Conservation (phyloP, 495 filamentous ascomycete species). For the Amphirosellinia nigrospora region DNA sequence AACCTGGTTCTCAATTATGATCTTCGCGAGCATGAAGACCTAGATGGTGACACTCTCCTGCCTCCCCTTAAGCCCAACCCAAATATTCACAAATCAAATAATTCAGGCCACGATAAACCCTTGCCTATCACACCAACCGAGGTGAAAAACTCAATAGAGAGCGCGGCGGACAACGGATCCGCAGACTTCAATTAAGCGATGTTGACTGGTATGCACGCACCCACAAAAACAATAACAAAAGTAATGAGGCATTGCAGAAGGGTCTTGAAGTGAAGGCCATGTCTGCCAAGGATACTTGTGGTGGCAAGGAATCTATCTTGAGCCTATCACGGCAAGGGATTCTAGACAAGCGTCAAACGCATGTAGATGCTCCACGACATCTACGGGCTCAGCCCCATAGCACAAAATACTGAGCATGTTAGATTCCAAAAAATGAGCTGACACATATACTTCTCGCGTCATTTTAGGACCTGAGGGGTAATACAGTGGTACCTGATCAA, state of each 20-base stretch:
- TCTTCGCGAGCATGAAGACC: slow-evolving; percentile 76
- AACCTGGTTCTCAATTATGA: slow-evolving; percentile 96
- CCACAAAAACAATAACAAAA: slow-evolving; percentile 30
- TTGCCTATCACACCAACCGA: slow-evolving; percentile 54
- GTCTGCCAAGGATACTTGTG: slow-evolving; percentile 14
- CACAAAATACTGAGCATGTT: slow-evolving; percentile 20
- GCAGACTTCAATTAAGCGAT: slow-evolving; percentile 93
- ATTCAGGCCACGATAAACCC: slow-evolving; percentile 55
- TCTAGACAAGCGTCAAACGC: slow-evolving; percentile 39
- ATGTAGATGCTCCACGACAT: slow-evolving; percentile 24
- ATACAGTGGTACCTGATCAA: slow-evolving; percentile 16
- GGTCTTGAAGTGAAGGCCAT: slow-evolving; percentile 12
- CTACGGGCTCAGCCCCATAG: slow-evolving; percentile 20
- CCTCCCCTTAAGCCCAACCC: slow-evolving; percentile 42
- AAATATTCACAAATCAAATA: slow-evolving; percentile 53
- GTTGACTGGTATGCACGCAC: slow-evolving; percentile 85
- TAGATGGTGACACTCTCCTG: slow-evolving; percentile 68
- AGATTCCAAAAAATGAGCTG: slow-evolving; percentile 12
- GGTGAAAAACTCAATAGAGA: slow-evolving; percentile 70
- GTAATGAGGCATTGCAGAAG: slow-evolving; percentile 19
- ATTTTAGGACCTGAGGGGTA: slow-evolving; percentile 25
- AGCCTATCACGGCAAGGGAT: slow-evolving; percentile 30
- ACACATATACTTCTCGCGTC: slow-evolving; percentile 18
- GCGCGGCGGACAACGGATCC: slow-evolving; percentile 78
- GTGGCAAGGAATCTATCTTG: slow-evolving; percentile 26